Evolutionary conservation across 148 eudicot species (phyloP).

Genomic region (Silene latifolia): DNA sequence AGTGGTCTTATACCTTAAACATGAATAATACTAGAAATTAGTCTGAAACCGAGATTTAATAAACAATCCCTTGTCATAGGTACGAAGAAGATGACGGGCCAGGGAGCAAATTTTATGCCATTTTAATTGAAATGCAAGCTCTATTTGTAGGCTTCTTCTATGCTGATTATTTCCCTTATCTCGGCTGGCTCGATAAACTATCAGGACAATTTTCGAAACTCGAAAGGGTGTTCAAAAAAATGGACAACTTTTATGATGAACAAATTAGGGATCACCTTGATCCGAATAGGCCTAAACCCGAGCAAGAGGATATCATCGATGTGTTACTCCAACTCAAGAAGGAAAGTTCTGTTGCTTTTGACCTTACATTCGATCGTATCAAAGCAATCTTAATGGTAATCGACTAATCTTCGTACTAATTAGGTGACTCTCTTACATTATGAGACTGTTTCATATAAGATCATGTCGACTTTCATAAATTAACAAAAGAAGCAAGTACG

Average conservation of each 20-base stretch:
- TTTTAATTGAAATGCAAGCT: slow-evolving; percentile 3
- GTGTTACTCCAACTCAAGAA: slow-evolving; percentile 5
- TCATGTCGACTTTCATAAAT: too few species aligned
- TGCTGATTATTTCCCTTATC: slow-evolving; percentile 3
- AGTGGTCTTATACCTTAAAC: too few species aligned
- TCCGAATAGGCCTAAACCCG: slow-evolving; percentile 8
- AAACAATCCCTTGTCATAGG: slow-evolving; percentile 1
- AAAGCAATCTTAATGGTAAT: slow-evolving; percentile 13
- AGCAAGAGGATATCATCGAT: slow-evolving; percentile 7
- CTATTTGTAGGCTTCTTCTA: slow-evolving; percentile 9
- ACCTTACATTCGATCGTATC: slow-evolving; percentile 8
- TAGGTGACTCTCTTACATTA: too few species aligned
- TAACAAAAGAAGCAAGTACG: too few species aligned
- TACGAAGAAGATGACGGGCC: slow-evolving; percentile 11
- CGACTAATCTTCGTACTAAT: too few species aligned
- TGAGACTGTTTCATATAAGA: too few species aligned
- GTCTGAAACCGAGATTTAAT: too few species aligned
- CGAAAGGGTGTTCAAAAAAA: not conserved
- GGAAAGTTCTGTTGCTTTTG: slow-evolving; percentile 1
- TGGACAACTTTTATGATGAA: slow-evolving; percentile 4
- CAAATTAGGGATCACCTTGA: slow-evolving; percentile 3
- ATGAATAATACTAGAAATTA: too few species aligned
- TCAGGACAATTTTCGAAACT: not conserved
- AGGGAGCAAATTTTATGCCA: slow-evolving; percentile 1
- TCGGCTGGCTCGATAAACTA: slow-evolving; percentile 11